Conservation (phyloP, 208 protist genomes). For the Histomonas meleagridis region DNA sequence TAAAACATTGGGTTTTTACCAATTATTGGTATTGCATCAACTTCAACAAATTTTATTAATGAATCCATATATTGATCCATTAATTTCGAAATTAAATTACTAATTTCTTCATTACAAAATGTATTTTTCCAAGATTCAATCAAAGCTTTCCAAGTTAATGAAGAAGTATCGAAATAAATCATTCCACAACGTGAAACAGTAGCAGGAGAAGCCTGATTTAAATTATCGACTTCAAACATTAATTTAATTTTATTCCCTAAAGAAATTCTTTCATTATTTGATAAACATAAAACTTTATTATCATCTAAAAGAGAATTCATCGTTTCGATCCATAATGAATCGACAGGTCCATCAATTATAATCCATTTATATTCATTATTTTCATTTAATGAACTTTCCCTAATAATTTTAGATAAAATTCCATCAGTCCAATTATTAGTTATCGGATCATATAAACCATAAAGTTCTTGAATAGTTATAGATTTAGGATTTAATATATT, state of each 20-base stretch:
- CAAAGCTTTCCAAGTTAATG: conserved; percentile 68
- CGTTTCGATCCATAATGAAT: conserved; percentile 95
- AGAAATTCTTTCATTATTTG: conserved; percentile 82
- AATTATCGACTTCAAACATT: conserved; percentile 92
- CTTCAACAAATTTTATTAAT: neutral
- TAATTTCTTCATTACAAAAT: neutral
- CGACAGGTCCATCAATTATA: conserved; percentile 91
- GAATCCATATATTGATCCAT: neutral
- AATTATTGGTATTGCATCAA: neutral
- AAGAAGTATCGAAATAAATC: conserved; percentile 75
- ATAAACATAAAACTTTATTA: conserved; percentile 87
- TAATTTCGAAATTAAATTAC: neutral
- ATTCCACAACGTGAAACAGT: conserved; percentile 94
- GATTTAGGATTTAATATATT: conserved; percentile 85
- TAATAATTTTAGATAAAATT: conserved; percentile 62
- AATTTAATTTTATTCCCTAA: conserved; percentile 68
- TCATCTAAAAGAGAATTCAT: conserved; percentile 96
- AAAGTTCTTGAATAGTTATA: conserved; percentile 88
- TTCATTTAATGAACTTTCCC: conserved; percentile 63
- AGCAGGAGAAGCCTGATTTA: conserved; percentile 84
- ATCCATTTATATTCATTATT: conserved; percentile 68
- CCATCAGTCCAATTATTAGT: conserved; percentile 71
- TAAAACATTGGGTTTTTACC: neutral
- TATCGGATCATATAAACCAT: conserved; percentile 79
- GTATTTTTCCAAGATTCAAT: conserved; percentile 69